Evolutionary conservation across 2,329 filamentous ascomycete species (phyloP), one percentile per base, ranked within the genome.

Genomic region (Botrytis tulipae): DNA sequence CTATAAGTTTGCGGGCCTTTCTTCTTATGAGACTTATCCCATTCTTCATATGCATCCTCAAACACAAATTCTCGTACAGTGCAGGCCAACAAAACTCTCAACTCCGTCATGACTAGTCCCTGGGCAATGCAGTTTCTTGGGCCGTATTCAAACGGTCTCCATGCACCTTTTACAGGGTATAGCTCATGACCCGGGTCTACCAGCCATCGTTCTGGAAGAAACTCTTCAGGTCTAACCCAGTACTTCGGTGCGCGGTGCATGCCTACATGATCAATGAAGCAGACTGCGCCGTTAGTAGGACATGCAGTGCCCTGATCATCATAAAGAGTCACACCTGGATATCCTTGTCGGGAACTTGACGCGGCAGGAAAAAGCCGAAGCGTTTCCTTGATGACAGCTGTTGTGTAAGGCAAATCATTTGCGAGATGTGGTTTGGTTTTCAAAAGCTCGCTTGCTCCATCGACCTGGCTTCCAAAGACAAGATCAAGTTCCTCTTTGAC

Each of bases 61-160:
- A 71, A 22, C 6, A 44, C 44, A 57, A 74, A 71, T 10, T 67
- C 73, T 54, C 69, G 22, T 25, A 74, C 51, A 16, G 42, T 61
- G 76, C 78, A 87, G 4, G 85, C 83, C 67, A 88, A 77, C 10
- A 86, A 83, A 59, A 85, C 80, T 73, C 83, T 84, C 35, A 84
- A 79, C 79, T 88, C 87, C 37, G 76, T 77, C 81, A 86, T 84
- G 0, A 85, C 87, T 40, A 88, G 80, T 73, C 84, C 84, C 78
- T 89, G 86, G 20, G 46, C 37, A 44, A 66, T 59, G 18, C 70
- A 72, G 9, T 67, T 59, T n/a, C 70, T 54, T n/a, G 70, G 61
- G 6, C 61, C 46, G 12, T 66, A 40, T 37, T 63, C 59, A 44
- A 71, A 71, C 4, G 59, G 69, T 35, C 70, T 44, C 70, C 61